These are phyloP conservation scores for Flaveria bidentis DNA, from an alignment of 129 eudicot genomes.

Conservation along the genomic window DNA sequence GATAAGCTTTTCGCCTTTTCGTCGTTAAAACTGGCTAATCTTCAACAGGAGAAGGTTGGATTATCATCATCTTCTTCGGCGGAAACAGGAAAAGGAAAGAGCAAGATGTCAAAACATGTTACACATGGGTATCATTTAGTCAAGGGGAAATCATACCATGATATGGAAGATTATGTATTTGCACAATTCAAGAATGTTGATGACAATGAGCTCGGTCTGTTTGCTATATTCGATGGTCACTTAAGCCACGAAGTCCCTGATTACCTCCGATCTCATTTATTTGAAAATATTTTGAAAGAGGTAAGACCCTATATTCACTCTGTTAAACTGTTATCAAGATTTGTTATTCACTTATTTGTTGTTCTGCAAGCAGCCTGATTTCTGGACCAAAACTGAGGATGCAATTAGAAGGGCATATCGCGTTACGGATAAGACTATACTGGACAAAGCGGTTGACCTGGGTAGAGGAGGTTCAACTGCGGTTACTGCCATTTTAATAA, in stretches of 20 bases:
- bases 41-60: constrained; percentile 74
- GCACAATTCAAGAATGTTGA: constrained; percentile 65
- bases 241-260: constrained; percentile 87
- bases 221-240: constrained; percentile 90
- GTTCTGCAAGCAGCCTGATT: constrained; percentile 59
- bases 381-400: constrained; percentile 64
- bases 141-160: constrained; percentile 87
- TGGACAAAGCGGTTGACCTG: constrained; percentile 61
- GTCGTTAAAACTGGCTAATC: neutral
- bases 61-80: constrained; percentile 49
- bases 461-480: constrained; percentile 99
- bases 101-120: constrained; percentile 57
- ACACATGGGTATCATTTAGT: constrained; percentile 83
- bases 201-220: constrained; percentile 72
- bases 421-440: constrained; percentile 65
- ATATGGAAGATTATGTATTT: constrained; percentile 90
- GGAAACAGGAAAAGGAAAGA: constrained; percentile 65
- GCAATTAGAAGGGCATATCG: constrained; percentile 75
- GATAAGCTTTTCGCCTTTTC: constrained; percentile 7
- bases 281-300: constrained; percentile 79
- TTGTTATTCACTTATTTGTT: neutral
- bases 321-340: neutral
- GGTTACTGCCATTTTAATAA: constrained; percentile 81
- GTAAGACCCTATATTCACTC: constrained; percentile 30
- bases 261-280: constrained; percentile 67